Percentiles rank a stretch among this genome's conserved stretches.
phyloP scores from a whole-genome alignment of 352 stramenopile genomes.

The Globisporangium carolinianum region DNA sequence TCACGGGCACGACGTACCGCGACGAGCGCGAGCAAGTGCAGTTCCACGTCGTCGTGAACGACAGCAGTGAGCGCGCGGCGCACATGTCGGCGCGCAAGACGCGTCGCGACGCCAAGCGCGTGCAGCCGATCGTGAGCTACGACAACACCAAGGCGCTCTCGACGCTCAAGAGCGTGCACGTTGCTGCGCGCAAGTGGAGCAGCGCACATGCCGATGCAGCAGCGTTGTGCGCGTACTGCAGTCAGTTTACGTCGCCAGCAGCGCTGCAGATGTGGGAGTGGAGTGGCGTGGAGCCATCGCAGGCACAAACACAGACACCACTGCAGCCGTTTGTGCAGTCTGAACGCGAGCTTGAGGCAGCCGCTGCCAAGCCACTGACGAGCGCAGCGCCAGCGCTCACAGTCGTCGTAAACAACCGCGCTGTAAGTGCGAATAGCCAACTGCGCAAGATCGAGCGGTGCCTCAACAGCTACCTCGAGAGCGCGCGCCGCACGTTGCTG shows the following conservation, averaged over 20 bases:
- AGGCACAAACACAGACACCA: neutral
- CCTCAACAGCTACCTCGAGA: constrained; percentile 12
- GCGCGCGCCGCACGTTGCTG: constrained; percentile 1
- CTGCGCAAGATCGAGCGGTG: constrained; percentile 9
- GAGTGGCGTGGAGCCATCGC: neutral
- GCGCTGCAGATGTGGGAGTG: constrained; percentile 12
- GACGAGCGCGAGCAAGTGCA: constrained; percentile 12
- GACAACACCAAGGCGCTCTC: constrained; percentile 9
- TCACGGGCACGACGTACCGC: constrained; percentile 5
- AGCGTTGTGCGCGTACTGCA: constrained; percentile 7
- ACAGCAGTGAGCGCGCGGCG: neutral
- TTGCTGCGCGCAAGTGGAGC: constrained; percentile 11
- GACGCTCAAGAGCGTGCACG: constrained; percentile 9
- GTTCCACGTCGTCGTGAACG: constrained; percentile 11
- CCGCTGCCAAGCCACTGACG: too few species aligned
- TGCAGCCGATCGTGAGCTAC: constrained; percentile 5
- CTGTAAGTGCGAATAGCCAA: neutral
- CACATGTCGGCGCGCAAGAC: constrained; percentile 2
- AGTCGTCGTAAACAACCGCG: constrained; percentile 8
- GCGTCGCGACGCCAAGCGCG: constrained; percentile 7
- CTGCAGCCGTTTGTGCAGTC: too few species aligned
- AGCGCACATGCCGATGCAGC: neutral
- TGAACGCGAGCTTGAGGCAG: too few species aligned
- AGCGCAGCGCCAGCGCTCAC: constrained; percentile 4
- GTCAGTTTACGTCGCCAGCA: constrained; percentile 7